Percentiles rank a stretch among this genome's conserved stretches.
These are phyloP conservation scores for Aegle marmelos DNA, from an alignment of 345 rosid species.

Conservation along the genomic window DNA sequence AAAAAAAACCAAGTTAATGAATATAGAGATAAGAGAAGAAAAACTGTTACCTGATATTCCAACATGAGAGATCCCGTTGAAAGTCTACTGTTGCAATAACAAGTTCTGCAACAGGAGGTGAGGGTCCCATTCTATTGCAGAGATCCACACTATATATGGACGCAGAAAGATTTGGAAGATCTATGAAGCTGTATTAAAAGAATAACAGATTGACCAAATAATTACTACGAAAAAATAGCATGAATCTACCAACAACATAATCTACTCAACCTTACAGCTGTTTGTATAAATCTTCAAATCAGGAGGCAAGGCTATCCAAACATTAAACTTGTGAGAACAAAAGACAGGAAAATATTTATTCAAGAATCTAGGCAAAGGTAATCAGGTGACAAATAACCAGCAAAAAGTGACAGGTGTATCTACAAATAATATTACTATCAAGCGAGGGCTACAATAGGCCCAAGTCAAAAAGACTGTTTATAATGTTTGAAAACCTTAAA, in stretches of 20 bases:
- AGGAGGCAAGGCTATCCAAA: not conserved
- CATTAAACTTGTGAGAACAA: not conserved
- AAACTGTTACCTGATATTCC: slow-evolving; percentile 59
- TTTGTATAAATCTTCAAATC: not conserved
- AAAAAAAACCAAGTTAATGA: not conserved
- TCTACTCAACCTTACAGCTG: not conserved
- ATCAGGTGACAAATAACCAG: not conserved
- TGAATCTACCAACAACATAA: not conserved
- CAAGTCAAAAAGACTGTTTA: not conserved
- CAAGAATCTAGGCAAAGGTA: not conserved
- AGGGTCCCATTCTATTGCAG: slow-evolving; percentile 81
- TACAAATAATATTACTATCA: not conserved
- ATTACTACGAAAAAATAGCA: not conserved
- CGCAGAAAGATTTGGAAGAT: slow-evolving; percentile 83
- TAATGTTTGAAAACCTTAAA: not conserved
- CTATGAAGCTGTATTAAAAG: slow-evolving; percentile 70
- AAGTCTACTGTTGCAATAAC: slow-evolving; percentile 88
- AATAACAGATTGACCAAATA: slow-evolving; percentile 16
- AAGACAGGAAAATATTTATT: not conserved
- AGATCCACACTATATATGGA: slow-evolving; percentile 85
- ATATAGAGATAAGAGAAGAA: not conserved
- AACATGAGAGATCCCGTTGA: slow-evolving; percentile 79
- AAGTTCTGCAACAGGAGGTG: slow-evolving; percentile 78
- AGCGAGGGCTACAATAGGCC: not conserved
- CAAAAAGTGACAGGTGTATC: not conserved